These are phyloP conservation scores for Apiospora koreana DNA, from an alignment of 2,329 filamentous ascomycete genomes.

Conservation along the genomic window DNA sequence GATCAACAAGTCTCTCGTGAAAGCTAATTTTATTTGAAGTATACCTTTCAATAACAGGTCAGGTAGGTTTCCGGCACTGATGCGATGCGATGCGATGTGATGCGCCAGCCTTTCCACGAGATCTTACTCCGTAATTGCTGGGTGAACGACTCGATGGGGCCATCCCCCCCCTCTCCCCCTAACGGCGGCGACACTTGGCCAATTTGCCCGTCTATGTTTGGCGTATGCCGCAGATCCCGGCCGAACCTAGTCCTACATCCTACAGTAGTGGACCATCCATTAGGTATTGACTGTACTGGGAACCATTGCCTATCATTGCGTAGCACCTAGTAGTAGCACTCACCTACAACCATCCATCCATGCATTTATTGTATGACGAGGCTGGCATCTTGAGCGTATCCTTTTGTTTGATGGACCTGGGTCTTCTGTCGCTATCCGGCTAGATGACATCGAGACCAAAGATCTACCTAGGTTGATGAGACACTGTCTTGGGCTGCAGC, in stretches of 20 bases:
- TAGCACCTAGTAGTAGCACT: background rate
- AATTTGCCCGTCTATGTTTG: background rate
- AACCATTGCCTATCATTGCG: conserved; percentile 4
- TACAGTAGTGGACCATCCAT: conserved; percentile 2
- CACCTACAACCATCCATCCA: background rate
- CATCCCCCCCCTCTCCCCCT: background rate
- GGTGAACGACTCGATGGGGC: background rate
- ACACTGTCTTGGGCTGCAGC: background rate
- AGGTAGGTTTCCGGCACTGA: background rate
- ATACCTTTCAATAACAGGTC: too few species aligned
- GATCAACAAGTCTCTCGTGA: too few species aligned
- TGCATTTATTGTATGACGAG: background rate
- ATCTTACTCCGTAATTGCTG: too few species aligned
- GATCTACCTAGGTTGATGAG: background rate
- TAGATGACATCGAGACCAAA: background rate
- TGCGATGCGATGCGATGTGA: background rate
- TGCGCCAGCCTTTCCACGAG: too few species aligned
- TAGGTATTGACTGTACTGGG: background rate
- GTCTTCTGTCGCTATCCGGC: background rate
- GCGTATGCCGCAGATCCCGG: conserved; percentile 4
- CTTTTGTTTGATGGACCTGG: background rate
- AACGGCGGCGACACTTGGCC: background rate
- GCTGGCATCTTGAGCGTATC: background rate
- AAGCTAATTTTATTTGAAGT: too few species aligned
- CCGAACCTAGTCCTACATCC: conserved; percentile 3